Percentiles rank a stretch among this genome's conserved stretches.
Evolutionary conservation across 176 grass and related monocot genomes (phyloP).

Genomic region (Rhynchospora tenuis): DNA sequence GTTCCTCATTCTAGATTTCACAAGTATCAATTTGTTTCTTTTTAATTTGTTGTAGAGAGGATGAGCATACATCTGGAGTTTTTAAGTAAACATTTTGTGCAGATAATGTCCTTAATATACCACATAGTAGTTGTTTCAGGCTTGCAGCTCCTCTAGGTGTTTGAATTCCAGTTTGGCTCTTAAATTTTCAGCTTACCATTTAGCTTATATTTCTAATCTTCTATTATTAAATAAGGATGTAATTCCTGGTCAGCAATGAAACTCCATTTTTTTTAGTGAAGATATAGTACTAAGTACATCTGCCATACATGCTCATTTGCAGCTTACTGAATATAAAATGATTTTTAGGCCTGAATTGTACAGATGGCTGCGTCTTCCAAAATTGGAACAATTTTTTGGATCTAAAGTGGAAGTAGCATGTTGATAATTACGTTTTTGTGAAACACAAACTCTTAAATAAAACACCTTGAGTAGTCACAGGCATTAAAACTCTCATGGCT

Average conservation of each 20-base stretch:
- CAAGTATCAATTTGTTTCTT: background rate
- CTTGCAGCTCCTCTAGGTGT: background rate
- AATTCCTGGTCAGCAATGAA: background rate
- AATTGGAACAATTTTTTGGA: background rate
- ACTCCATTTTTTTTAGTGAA: background rate
- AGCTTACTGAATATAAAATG: background rate
- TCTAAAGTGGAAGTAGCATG: background rate
- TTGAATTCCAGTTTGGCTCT: background rate
- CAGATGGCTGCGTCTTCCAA: background rate
- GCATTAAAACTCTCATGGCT: no score
- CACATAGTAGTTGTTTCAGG: background rate
- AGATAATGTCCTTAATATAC: background rate
- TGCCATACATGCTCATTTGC: background rate
- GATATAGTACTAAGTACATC: background rate
- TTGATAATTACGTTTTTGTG: no score
- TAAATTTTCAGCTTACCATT: background rate
- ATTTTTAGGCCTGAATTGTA: background rate
- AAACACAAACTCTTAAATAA: no score
- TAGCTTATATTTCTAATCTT: background rate
- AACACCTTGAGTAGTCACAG: no score
- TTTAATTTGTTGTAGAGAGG: background rate
- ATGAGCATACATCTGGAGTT: background rate
- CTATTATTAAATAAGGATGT: background rate
- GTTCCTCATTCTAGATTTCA: slow-evolving; percentile 25
- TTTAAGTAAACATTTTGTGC: background rate